A percentile compares a stretch with the other conserved stretches of the same genome.
These are phyloP conservation scores for Albophoma yamanashiensis DNA, from an alignment of 2,329 filamentous ascomycete genomes.

Conservation along the genomic window DNA sequence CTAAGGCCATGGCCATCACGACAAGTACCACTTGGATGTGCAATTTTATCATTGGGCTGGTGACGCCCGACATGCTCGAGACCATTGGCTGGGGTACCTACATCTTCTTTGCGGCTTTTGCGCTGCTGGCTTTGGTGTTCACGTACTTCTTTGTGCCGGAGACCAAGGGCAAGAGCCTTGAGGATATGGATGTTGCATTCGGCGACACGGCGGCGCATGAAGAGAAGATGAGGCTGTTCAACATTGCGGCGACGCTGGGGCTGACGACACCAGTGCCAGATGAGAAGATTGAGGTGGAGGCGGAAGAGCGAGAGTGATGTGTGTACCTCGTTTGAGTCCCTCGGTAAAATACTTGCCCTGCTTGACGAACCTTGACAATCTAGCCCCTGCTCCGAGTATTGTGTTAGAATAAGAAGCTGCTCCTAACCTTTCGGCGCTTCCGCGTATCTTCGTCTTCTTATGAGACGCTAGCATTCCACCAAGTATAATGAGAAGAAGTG, in stretches of 20 bases:
- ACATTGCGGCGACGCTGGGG: slow-evolving; percentile 15
- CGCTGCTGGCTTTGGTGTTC: slow-evolving; percentile 36
- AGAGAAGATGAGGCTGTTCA: slow-evolving; percentile 18
- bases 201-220: slow-evolving; percentile 25
- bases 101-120: slow-evolving; percentile 49
- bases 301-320: neutral
- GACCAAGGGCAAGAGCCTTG: slow-evolving; percentile 42
- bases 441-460: too few species aligned
- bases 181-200: slow-evolving; percentile 43
- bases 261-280: slow-evolving; percentile 11
- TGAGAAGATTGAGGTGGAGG: slow-evolving; percentile 7
- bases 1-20: slow-evolving; percentile 50
- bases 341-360: neutral
- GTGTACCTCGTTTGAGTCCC: neutral
- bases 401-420: neutral
- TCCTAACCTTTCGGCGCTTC: too few species aligned
- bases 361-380: neutral
- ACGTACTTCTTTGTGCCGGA: slow-evolving; percentile 47
- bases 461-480: too few species aligned
- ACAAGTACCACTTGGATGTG: slow-evolving; percentile 34
- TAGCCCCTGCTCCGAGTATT: too few species aligned
- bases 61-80: slow-evolving; percentile 37
- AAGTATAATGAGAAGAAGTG: too few species aligned
- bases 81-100: slow-evolving; percentile 42
- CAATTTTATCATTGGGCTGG: slow-evolving; percentile 24